Base-by-base conservation (phyloP, 495 filamentous ascomycete species). In the Penicillium robsamsonii region DNA sequence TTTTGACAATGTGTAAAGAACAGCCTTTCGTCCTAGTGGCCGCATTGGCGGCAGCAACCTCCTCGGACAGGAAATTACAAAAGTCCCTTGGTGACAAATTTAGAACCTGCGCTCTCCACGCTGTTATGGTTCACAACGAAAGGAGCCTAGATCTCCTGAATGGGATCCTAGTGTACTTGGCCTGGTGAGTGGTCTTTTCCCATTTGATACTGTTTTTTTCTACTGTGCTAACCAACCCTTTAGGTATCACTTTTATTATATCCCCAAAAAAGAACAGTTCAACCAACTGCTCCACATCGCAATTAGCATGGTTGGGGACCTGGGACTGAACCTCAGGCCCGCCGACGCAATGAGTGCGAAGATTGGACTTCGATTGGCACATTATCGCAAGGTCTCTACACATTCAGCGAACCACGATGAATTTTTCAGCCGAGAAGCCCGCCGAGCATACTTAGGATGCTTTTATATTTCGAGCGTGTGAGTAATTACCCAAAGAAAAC, bases 81-180 rank as follows among this genome's bases (percentile, higher is more conserved):
- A 43, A 43, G 41, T 43, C 41, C 9, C 41, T 43, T 22, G 18
- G 41, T 18, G 41, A 43, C 17, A 43, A 43, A 43, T 43, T 43
- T 43, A 22, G 17, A 43, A 22, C 11, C 18, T 12, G 20, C 3
- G 41, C 41, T 43, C 18, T 43, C 18, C 41, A 43, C 8, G 5
- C 41, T 11, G 7, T 43, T 12, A 43, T 43, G 41, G 12, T 22
- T 22, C 17, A 43, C 17, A 43, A 43, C 20, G 41, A 43, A 22
- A 43, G 41, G 41, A 43, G 41, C 41, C 12, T 43, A 43, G 41
- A 43, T 43, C 41, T 43, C 12, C 41, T 43, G 9, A 22, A 43
- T 24, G 41, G 41, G 18, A 43, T 43, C 6, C 41, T 43, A 4
- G 20, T 43, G 4, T 43, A 43, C 12, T 43, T 43, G 41, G 41